Base-by-base conservation (phyloP, 2,329 filamentous ascomycete genomes). In the Phaeosphaeria sp. region DNA sequence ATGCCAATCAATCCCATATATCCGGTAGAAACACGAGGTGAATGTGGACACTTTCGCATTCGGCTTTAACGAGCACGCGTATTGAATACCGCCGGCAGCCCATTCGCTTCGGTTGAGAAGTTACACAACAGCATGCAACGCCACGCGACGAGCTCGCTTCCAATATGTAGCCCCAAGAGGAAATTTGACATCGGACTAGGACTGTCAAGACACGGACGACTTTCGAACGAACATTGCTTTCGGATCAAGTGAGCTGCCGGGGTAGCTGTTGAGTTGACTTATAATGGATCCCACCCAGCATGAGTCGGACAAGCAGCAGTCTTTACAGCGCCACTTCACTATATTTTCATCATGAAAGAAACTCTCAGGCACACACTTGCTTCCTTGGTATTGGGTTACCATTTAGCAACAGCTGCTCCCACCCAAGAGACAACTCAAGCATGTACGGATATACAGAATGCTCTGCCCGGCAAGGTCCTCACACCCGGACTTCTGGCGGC, bases 401-500 rank as follows among this genome's bases (percentile, higher is more conserved):
- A 46, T 25, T 50, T 52, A 3, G 48, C 55, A 20, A 22, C 50
- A 17, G 59, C 58, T 39, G 52, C 59, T 43, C 66, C 66, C 27
- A 63, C 60, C 10, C 56, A 64, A 25, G 65, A 56, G 15, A 65
- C 66, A 43, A 56, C 48, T 0, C 50, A 62, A 53, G 63, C 65
- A 27, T 69, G 67, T 43, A 56, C 54, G 15, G 67, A 65, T 10
- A 65, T 68, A n/a, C 58, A 58, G 2, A 30, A 55, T 41, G 59
- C 63, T 7, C 56, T 71, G 11, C 65, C 66, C 6, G 62, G 62
- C 39, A 67, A 66, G 52, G 60, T 65, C 3, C 50, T 68, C 1
- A 63, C 56, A 2, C 58, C 56, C n/a, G 55, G 53, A 2, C 55
- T 68, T n/a, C 52, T 70, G n/a, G 48, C 60, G 15, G 22, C 60